A percentile compares a stretch with the other conserved stretches of the same genome.
Conservation (phyloP, 306 rosid species). For the Inga leiocalycina region DNA sequence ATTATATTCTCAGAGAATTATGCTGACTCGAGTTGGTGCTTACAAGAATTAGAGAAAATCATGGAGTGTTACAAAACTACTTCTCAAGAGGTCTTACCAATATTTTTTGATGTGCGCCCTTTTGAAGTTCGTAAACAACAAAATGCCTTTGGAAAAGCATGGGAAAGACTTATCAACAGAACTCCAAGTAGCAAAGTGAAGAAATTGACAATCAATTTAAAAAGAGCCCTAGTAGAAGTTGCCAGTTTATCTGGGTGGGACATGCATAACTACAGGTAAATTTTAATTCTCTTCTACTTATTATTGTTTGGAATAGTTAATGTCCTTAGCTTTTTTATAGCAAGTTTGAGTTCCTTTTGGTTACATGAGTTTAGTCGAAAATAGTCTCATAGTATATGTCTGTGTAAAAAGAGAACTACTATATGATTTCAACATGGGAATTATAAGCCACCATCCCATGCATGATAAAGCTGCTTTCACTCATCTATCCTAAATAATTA, state of each 20-base stretch:
- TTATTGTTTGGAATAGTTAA: background rate
- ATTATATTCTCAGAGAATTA: constrained; percentile 1
- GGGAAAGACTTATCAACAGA: background rate
- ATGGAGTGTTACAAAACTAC: background rate
- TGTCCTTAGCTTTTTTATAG: too few relatives aligned
- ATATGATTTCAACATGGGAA: too few relatives aligned
- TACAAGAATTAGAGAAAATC: constrained; percentile 7
- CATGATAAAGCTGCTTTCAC: too few relatives aligned
- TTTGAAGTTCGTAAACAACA: background rate
- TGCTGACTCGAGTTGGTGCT: constrained; percentile 2
- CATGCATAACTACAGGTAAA: background rate
- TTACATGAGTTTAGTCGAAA: too few relatives aligned
- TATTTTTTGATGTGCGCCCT: background rate
- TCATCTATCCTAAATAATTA: too few relatives aligned
- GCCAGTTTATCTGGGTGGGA: background rate
- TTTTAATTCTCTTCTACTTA: background rate
- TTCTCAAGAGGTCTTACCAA: background rate
- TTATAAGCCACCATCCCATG: too few relatives aligned
- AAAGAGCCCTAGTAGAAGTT: background rate
- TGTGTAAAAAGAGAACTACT: too few relatives aligned
- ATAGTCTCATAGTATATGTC: too few relatives aligned
- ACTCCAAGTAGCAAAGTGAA: background rate
- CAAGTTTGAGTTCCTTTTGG: too few relatives aligned
- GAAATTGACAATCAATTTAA: background rate
- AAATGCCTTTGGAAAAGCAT: background rate